A percentile compares a stretch with the other conserved stretches of the same genome.
These are phyloP conservation scores for Phylloboletellus chloephorus DNA, from an alignment of 1,284 basidiomycete species.

Conservation along the genomic window DNA sequence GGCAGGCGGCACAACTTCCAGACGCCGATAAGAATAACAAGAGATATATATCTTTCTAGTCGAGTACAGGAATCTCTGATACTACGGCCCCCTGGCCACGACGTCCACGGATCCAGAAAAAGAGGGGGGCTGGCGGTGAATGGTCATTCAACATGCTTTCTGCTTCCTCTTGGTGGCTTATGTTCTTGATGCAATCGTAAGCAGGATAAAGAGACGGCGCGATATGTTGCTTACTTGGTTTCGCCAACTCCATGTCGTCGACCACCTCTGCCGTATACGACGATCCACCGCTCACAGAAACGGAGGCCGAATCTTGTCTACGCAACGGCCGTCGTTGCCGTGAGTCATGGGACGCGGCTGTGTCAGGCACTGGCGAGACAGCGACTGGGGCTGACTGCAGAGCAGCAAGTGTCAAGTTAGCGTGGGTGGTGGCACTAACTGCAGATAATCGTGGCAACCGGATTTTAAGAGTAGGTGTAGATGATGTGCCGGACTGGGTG, in stretches of 20 bases:
- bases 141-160: constrained; percentile 21
- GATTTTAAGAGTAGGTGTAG: constrained; percentile 34
- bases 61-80: constrained; percentile 20
- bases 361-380: constrained; percentile 25
- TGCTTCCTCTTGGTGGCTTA: constrained; percentile 24
- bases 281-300: constrained; percentile 31
- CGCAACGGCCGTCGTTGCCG: constrained; percentile 28
- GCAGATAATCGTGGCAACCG: constrained; percentile 30
- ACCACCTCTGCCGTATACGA: constrained; percentile 28
- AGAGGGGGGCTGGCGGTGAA: constrained; percentile 1
- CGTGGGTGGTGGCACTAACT: constrained; percentile 25
- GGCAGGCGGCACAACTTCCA: neutral
- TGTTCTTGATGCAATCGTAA: constrained; percentile 18
- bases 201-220: neutral
- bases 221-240: constrained; percentile 25
- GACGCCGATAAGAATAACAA: constrained; percentile 23
- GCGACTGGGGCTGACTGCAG: constrained; percentile 22
- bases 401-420: constrained; percentile 16
- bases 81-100: neutral
- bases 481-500: constrained; percentile 30
- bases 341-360: constrained; percentile 20
- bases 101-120: constrained; percentile 4
- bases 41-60: constrained; percentile 24
- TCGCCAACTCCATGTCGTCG: constrained; percentile 27
- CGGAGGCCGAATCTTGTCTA: constrained; percentile 28